Evolutionary conservation across 2,329 filamentous ascomycete species (phyloP).

Genomic region (Phialocephala subalpina): DNA sequence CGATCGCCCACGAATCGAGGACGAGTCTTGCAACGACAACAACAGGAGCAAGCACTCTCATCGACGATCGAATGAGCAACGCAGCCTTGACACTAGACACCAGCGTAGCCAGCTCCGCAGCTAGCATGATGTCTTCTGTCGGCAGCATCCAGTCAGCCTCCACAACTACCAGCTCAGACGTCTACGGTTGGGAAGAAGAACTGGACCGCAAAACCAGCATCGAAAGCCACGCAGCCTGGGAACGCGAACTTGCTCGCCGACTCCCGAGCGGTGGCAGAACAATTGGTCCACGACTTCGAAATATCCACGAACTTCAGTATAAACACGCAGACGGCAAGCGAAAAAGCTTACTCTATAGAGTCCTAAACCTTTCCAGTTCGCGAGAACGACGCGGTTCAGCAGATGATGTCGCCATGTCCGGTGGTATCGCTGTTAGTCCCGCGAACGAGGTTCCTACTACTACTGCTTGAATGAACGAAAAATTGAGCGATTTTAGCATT

Average conservation of each 20-base stretch:
- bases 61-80: conserved; percentile 34
- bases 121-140: conserved; percentile 43
- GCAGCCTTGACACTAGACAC: conserved; percentile 36
- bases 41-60: conserved; percentile 34
- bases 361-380: conserved; percentile 37
- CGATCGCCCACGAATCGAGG: conserved; percentile 36
- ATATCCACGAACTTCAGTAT: conserved; percentile 19
- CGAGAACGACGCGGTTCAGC: conserved; percentile 23
- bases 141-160: conserved; percentile 44
- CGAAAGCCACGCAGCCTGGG: conserved; percentile 34
- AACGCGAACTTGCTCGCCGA: conserved; percentile 31
- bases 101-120: conserved; percentile 44
- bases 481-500: conserved; percentile 29
- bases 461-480: conserved; percentile 15
- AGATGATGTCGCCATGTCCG: conserved; percentile 22
- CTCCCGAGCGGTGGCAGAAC: conserved; percentile 34
- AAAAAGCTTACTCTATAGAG: conserved; percentile 40
- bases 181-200: conserved; percentile 64
- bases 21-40: conserved; percentile 38
- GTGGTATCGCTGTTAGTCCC: conserved; percentile 6
- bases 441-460: conserved; percentile 24
- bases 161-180: conserved; percentile 48
- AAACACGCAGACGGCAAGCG: conserved; percentile 35
- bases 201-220: conserved; percentile 46
- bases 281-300: conserved; percentile 29